phyloP scores from a whole-genome alignment of 768 basidiomycete genomes.

The Trichaptum fuscoviolaceum region DNA sequence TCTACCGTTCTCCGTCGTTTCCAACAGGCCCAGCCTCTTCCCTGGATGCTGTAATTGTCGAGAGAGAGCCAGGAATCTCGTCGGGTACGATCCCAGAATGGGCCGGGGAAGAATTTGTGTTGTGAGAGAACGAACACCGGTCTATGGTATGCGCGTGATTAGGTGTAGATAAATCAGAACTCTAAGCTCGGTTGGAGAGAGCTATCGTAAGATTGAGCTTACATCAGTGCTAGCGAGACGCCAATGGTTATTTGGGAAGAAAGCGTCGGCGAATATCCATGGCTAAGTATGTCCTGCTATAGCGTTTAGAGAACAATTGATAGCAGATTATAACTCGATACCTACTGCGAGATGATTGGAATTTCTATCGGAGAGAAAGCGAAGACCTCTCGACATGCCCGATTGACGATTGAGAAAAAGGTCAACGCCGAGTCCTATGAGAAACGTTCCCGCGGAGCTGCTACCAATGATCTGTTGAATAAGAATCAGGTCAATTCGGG shows the following conservation, averaged over 20 bases:
- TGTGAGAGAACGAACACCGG: conserved; percentile 50
- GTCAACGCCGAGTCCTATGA: conserved; percentile 51
- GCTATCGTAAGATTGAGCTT: conserved; percentile 22
- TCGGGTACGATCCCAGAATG: conserved; percentile 29
- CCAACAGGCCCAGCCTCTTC: background rate
- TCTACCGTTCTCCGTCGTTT: background rate
- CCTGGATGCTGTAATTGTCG: background rate
- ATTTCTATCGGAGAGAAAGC: conserved; percentile 61
- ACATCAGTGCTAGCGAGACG: conserved; percentile 53
- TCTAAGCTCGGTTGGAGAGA: background rate
- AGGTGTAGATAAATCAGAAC: background rate
- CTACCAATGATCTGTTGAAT: conserved; percentile 28
- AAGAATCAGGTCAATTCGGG: conserved; percentile 18
- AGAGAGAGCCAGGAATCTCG: background rate
- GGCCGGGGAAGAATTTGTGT: conserved; percentile 44
- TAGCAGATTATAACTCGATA: conserved; percentile 9
- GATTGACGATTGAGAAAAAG: conserved; percentile 50
- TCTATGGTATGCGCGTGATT: conserved; percentile 23
- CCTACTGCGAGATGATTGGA: conserved; percentile 49
- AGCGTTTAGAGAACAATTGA: conserved; percentile 7
- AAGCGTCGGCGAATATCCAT: conserved; percentile 46
- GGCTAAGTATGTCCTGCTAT: conserved; percentile 40
- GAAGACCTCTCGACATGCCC: conserved; percentile 59
- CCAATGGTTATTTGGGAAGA: conserved; percentile 46
- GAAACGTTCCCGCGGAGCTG: conserved; percentile 58